These are phyloP conservation scores for Quercus agrifolia DNA, from an alignment of 306 rosid species.

Conservation along the genomic window DNA sequence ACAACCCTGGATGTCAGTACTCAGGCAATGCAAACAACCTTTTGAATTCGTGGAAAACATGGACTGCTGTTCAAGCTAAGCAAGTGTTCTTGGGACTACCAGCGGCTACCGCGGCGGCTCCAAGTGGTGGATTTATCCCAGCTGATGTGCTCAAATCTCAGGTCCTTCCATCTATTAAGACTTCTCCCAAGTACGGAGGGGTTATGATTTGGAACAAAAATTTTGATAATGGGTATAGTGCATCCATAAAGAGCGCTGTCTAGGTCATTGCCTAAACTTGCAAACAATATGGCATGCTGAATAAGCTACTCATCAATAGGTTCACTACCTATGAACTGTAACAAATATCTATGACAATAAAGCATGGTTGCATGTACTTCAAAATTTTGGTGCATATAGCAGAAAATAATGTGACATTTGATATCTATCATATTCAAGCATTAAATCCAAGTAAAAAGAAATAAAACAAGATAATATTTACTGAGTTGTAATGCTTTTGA, in stretches of 20 bases:
- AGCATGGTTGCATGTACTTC: too few relatives aligned
- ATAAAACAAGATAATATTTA: too few relatives aligned
- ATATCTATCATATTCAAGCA: too few relatives aligned
- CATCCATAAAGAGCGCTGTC: constrained; percentile 26
- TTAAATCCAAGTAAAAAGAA: too few relatives aligned
- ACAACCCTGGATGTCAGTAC: constrained; percentile 54
- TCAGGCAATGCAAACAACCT: constrained; percentile 34
- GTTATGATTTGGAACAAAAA: constrained; percentile 58
- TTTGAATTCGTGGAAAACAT: constrained; percentile 48
- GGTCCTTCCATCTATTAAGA: constrained; percentile 48
- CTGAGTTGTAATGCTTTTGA: too few relatives aligned
- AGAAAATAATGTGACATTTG: too few relatives aligned
- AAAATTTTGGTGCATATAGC: too few relatives aligned
- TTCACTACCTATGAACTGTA: neutral
- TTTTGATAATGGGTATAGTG: constrained; percentile 34
- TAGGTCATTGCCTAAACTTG: neutral
- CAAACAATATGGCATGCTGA: neutral
- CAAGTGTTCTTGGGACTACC: constrained; percentile 67
- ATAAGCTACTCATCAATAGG: neutral
- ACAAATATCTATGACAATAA: too few relatives aligned
- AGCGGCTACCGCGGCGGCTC: constrained; percentile 51
- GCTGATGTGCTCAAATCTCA: constrained; percentile 21
- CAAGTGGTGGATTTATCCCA: constrained; percentile 51
- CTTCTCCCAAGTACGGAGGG: constrained; percentile 53
- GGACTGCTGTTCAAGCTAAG: constrained; percentile 38